Evolutionary conservation across 208 protist species (phyloP).

Genomic region (Leishmania tarentolae): DNA sequence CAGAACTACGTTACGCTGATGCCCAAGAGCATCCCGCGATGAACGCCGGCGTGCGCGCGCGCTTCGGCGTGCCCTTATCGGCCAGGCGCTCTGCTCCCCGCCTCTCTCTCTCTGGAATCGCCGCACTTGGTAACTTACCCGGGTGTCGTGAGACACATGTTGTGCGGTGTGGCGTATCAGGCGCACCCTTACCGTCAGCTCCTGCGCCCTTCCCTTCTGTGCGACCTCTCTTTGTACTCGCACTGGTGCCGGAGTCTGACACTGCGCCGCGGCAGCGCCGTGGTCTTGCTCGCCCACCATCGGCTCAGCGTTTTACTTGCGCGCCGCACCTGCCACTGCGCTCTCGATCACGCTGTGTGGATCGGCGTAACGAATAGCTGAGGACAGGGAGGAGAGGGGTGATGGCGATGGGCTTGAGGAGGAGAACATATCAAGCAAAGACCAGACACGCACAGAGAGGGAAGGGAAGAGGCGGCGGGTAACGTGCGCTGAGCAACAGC

Average conservation of each 20-base stretch:
- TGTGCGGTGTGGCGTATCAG: not conserved
- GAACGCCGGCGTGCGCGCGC: not conserved
- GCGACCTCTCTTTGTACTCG: not conserved
- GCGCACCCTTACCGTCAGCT: not conserved
- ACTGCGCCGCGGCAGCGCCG: not conserved
- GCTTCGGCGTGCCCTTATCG: not conserved
- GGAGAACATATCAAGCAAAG: not conserved
- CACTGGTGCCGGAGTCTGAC: too few relatives aligned
- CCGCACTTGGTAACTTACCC: not conserved
- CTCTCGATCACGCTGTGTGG: not conserved
- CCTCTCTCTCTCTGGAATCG: not conserved
- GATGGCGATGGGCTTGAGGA: not conserved
- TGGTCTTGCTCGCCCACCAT: not conserved
- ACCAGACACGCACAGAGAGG: not conserved
- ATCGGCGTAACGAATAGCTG: not conserved
- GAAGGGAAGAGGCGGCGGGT: too few relatives aligned
- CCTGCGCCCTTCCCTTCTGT: not conserved
- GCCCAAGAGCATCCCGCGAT: constrained; percentile 52
- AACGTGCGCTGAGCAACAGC: too few relatives aligned
- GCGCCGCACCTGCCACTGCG: not conserved
- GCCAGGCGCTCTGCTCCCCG: not conserved
- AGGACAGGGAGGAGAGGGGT: not conserved
- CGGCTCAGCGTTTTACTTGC: not conserved
- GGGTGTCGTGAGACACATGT: not conserved
- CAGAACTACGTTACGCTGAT: constrained; percentile 89